Percentiles rank a stretch among this genome's conserved stretches.
Evolutionary conservation across 2,329 filamentous ascomycete species (phyloP).

Genomic region (Pezicula radicicola): DNA sequence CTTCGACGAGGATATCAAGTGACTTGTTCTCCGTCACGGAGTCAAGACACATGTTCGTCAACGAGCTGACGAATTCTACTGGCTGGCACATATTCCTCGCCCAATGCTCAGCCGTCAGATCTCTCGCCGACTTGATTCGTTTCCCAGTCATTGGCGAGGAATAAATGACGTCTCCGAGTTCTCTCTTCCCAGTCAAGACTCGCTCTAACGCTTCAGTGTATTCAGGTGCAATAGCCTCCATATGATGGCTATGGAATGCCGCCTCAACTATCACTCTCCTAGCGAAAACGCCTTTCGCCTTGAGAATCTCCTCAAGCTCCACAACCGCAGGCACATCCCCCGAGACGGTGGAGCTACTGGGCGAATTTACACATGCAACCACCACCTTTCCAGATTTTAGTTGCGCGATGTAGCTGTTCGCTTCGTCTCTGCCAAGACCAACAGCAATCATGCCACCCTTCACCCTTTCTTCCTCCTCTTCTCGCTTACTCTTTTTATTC

Average conservation of each 20-base stretch:
- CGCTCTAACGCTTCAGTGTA: slow-evolving; percentile 11
- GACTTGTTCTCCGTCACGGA: slow-evolving; percentile 1
- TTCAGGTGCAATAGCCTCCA: slow-evolving; percentile 23
- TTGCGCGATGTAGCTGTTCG: background rate
- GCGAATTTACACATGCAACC: slow-evolving; percentile 31
- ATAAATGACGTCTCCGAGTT: slow-evolving; percentile 2
- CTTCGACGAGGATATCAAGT: slow-evolving; percentile 7
- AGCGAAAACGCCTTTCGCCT: slow-evolving; percentile 7
- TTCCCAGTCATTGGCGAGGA: slow-evolving; percentile 37
- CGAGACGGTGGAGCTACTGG: slow-evolving; percentile 18
- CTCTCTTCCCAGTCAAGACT: background rate
- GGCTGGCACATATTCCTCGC: slow-evolving; percentile 39
- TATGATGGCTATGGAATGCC: slow-evolving; percentile 28
- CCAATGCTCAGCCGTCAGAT: slow-evolving; percentile 39
- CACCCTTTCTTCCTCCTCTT: slow-evolving; percentile 2
- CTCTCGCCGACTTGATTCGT: background rate
- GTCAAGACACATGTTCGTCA: slow-evolving; percentile 6
- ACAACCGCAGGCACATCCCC: slow-evolving; percentile 12
- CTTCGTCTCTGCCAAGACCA: slow-evolving; percentile 25
- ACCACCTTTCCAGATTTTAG: slow-evolving; percentile 14
- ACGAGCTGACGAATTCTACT: slow-evolving; percentile 34
- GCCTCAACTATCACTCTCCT: slow-evolving; percentile 13
- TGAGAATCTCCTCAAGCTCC: background rate
- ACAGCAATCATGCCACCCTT: slow-evolving; percentile 53
- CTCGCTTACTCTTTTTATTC: background rate